These are phyloP conservation scores for Suaeda aralocaspica DNA, from an alignment of 148 eudicot species.

Conservation along the genomic window DNA sequence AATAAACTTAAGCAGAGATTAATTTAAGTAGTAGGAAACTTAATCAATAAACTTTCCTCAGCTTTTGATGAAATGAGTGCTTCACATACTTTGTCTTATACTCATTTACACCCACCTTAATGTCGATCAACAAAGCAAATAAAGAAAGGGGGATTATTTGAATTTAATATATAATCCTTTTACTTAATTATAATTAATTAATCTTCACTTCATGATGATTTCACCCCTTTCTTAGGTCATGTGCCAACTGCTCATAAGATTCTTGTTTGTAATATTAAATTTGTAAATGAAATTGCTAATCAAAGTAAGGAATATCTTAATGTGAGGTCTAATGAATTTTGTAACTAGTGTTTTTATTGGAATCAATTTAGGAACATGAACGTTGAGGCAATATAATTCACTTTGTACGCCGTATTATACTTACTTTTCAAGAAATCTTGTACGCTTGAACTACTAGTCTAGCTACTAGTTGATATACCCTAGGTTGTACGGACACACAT, in stretches of 20 bases:
- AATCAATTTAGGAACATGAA: neutral
- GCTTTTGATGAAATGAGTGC: conserved; percentile 25
- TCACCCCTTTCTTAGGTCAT: conserved; percentile 19
- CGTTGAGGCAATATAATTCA: too few relatives aligned
- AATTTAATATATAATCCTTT: too few relatives aligned
- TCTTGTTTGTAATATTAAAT: conserved; percentile 16
- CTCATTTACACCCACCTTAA: neutral
- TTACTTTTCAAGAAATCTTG: too few relatives aligned
- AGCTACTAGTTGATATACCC: too few relatives aligned
- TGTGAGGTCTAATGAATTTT: neutral
- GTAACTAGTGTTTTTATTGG: neutral
- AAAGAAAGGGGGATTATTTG: too few relatives aligned
- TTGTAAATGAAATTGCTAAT: conserved; percentile 5
- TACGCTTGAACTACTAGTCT: too few relatives aligned
- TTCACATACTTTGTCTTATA: conserved; percentile 24
- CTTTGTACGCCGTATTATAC: too few relatives aligned
- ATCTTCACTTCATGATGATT: neutral
- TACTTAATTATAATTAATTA: neutral
- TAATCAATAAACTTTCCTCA: conserved; percentile 20
- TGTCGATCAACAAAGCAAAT: neutral
- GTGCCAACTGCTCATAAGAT: conserved; percentile 27
- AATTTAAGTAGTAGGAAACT: conserved; percentile 10
- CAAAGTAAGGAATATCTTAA: conserved; percentile 22
- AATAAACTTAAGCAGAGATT: too few relatives aligned
- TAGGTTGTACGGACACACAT: too few relatives aligned